phyloP scores from a whole-genome alignment of 176 grass and related monocot species.

The Miscanthus lutarioriparius region DNA sequence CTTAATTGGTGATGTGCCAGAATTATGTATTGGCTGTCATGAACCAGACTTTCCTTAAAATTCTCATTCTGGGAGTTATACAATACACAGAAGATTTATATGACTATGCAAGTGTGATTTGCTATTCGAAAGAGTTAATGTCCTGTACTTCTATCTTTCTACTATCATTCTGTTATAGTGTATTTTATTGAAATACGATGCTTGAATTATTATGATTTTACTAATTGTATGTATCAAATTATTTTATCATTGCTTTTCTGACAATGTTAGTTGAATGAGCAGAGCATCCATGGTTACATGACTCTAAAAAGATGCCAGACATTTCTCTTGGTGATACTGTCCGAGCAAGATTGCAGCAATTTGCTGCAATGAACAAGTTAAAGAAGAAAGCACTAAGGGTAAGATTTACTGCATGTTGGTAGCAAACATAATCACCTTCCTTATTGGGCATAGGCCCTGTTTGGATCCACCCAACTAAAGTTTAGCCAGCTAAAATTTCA shows the following conservation, averaged over 20 bases:
- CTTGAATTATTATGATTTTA: background rate
- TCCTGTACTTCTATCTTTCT: background rate
- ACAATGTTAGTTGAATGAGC: constrained; percentile 22
- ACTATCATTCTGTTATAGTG: background rate
- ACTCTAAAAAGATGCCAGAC: constrained; percentile 82
- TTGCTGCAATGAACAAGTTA: constrained; percentile 98
- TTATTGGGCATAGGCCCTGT: background rate
- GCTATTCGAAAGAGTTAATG: constrained; percentile 7
- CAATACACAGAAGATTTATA: background rate
- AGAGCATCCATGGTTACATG: constrained; percentile 95
- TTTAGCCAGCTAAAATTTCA: no score
- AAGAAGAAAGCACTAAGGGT: constrained; percentile 97
- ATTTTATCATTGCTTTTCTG: constrained; percentile 20
- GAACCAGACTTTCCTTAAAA: background rate
- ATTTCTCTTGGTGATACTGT: constrained; percentile 87
- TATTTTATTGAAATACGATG: background rate
- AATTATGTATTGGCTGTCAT: constrained; percentile 20
- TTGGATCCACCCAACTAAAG: no score
- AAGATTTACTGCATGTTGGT: constrained; percentile 28
- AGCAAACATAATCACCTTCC: background rate
- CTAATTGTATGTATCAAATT: background rate
- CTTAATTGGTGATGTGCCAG: constrained; percentile 14
- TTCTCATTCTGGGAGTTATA: constrained; percentile 12
- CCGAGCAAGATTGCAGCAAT: constrained; percentile 81
- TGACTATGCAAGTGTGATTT: background rate